These are phyloP conservation scores for Calamus simplicifolius DNA, from an alignment of 176 grass and related monocot genomes.

Conservation along the genomic window DNA sequence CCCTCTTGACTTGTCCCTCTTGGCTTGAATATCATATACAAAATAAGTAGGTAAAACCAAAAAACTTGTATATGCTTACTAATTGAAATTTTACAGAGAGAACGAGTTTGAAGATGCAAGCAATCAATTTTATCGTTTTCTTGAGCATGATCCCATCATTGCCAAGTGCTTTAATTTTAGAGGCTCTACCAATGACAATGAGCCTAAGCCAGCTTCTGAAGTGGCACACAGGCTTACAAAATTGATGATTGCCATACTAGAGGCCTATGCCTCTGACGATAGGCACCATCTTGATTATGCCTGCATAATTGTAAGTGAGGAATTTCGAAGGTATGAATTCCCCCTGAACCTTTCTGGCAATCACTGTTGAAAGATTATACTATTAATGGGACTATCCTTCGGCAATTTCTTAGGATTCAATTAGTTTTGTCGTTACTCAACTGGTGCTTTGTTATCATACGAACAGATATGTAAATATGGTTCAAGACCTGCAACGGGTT, in stretches of 20 bases:
- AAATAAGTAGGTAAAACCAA: no score
- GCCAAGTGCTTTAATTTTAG: conserved; percentile 75
- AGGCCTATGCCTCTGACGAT: conserved; percentile 90
- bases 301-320: conserved; percentile 68
- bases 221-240: conserved; percentile 60
- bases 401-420: no score
- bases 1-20: no score
- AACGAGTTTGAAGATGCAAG: conserved; percentile 71
- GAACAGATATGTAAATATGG: conserved; percentile 63
- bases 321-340: conserved; percentile 62
- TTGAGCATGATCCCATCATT: conserved; percentile 76
- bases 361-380: neutral
- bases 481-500: conserved; percentile 58
- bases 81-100: conserved; percentile 34
- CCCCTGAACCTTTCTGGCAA: neutral
- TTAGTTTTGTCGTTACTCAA: neutral
- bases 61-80: no score
- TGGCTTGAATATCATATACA: neutral
- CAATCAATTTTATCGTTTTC: conserved; percentile 77
- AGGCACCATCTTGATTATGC: conserved; percentile 51
- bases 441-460: neutral
- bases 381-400: no score
- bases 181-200: conserved; percentile 63
- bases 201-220: conserved; percentile 41
- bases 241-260: conserved; percentile 80